Conservation (phyloP, 345 rosid species). For the Cardamine chenopodiifolia region DNA sequence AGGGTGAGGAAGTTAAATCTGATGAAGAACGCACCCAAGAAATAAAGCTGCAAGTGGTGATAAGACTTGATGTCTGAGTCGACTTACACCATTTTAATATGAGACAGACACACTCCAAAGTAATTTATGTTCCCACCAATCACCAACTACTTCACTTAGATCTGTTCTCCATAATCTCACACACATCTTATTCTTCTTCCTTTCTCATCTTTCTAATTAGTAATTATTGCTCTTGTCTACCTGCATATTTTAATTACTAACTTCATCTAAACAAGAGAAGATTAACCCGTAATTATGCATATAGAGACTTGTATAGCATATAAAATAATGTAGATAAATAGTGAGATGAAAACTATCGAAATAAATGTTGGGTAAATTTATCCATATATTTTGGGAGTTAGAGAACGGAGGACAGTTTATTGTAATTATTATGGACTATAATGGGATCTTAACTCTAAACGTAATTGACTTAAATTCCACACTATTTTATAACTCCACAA, state of each 20-base stretch:
- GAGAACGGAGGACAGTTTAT: not conserved
- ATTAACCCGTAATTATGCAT: not conserved
- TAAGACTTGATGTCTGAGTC: slow-evolving; percentile 41
- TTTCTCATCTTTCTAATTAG: slow-evolving; percentile 22
- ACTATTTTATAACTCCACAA: not conserved
- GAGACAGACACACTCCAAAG: slow-evolving; percentile 26
- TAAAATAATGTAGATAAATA: not conserved
- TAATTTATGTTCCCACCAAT: slow-evolving; percentile 30
- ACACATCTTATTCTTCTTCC: not conserved
- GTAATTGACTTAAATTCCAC: not conserved
- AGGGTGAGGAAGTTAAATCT: slow-evolving; percentile 31
- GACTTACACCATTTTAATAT: slow-evolving; percentile 38
- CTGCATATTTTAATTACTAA: not conserved
- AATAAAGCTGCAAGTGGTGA: slow-evolving; percentile 42
- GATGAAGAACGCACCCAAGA: slow-evolving; percentile 44
- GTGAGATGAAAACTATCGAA: not conserved
- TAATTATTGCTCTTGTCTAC: not conserved
- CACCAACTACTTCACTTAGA: slow-evolving; percentile 28
- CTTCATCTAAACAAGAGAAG: not conserved
- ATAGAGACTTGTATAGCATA: not conserved
- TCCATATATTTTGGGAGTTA: not conserved
- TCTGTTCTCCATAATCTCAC: slow-evolving; percentile 29
- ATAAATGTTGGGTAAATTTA: not conserved
- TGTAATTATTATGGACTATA: not conserved
- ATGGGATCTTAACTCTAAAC: not conserved